Conservation (phyloP, 75 land plant species). For the Gnetum montanum region DNA sequence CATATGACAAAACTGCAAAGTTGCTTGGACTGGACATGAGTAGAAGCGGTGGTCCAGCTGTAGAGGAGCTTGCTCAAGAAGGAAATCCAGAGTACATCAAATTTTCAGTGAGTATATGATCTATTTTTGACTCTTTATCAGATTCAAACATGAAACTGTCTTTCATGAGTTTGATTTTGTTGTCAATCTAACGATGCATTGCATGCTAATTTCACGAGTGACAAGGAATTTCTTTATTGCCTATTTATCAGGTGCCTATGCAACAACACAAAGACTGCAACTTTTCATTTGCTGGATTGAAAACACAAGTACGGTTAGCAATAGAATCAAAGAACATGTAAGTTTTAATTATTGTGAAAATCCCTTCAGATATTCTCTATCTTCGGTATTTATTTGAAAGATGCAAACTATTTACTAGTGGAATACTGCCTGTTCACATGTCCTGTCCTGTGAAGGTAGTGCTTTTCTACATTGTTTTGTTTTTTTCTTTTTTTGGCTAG, state of each 20-base stretch:
- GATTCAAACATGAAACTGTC: not conserved
- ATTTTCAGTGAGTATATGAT: slow-evolving; percentile 46
- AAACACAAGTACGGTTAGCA: slow-evolving; percentile 88
- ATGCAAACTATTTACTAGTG: too few relatives aligned
- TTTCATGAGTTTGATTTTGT: too few relatives aligned
- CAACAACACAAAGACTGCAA: slow-evolving; percentile 80
- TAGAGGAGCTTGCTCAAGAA: slow-evolving; percentile 86
- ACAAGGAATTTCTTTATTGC: too few relatives aligned
- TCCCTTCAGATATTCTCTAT: too few relatives aligned
- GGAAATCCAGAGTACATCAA: slow-evolving; percentile 67
- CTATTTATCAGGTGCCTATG: slow-evolving; percentile 96
- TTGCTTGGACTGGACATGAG: slow-evolving; percentile 94
- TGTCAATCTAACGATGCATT: too few relatives aligned
- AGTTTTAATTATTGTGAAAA: too few relatives aligned
- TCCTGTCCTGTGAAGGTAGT: too few relatives aligned
- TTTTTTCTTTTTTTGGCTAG: too few relatives aligned
- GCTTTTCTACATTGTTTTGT: too few relatives aligned
- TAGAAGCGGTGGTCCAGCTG: slow-evolving; percentile 94
- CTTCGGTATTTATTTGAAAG: too few relatives aligned
- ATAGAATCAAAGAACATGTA: slow-evolving; percentile 78
- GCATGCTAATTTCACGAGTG: too few relatives aligned
- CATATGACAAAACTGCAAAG: slow-evolving; percentile 94
- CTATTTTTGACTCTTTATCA: not conserved
- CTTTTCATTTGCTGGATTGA: slow-evolving; percentile 95
- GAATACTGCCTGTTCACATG: too few relatives aligned